Evolutionary conservation across 2,329 filamentous ascomycete genomes (phyloP).

Genomic region (Fusarium annulatum): DNA sequence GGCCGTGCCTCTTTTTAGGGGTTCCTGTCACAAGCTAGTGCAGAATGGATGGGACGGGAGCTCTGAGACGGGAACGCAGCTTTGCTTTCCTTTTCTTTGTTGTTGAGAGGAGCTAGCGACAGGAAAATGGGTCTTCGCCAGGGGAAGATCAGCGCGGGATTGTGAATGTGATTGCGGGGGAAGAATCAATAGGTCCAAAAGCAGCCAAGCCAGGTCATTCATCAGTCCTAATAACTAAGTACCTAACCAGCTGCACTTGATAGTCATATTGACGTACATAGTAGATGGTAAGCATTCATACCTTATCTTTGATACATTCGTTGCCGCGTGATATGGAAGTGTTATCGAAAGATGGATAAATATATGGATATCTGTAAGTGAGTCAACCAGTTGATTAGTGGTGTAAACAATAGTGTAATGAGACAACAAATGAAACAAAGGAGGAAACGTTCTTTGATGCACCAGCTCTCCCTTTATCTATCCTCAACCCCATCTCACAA

Average conservation of each 20-base stretch:
- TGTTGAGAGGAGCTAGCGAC: slow-evolving; percentile 1
- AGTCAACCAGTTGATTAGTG: background rate
- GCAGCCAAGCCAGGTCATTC: slow-evolving; percentile 12
- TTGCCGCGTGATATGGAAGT: background rate
- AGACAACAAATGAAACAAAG: background rate
- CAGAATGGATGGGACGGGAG: slow-evolving; percentile 7
- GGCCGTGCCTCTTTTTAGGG: background rate
- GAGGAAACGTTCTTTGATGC: background rate
- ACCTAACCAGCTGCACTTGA: background rate
- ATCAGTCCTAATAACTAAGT: background rate
- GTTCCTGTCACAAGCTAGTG: slow-evolving; percentile 19
- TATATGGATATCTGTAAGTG: background rate
- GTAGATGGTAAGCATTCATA: background rate
- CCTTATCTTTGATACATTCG: slow-evolving; percentile 3
- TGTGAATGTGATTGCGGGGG: slow-evolving; percentile 16
- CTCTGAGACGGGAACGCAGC: slow-evolving; percentile 3
- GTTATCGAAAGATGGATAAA: background rate
- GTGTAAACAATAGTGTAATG: background rate
- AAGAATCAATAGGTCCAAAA: slow-evolving; percentile 8
- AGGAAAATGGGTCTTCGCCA: slow-evolving; percentile 9
- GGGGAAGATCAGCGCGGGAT: slow-evolving; percentile 9
- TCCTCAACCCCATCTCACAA: background rate
- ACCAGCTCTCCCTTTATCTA: slow-evolving; percentile 12
- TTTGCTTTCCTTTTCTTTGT: slow-evolving; percentile 11
- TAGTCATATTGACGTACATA: slow-evolving; percentile 19